Evolutionary conservation across 768 basidiomycete species (phyloP).

Genomic region (Leccinum sublutescens): DNA sequence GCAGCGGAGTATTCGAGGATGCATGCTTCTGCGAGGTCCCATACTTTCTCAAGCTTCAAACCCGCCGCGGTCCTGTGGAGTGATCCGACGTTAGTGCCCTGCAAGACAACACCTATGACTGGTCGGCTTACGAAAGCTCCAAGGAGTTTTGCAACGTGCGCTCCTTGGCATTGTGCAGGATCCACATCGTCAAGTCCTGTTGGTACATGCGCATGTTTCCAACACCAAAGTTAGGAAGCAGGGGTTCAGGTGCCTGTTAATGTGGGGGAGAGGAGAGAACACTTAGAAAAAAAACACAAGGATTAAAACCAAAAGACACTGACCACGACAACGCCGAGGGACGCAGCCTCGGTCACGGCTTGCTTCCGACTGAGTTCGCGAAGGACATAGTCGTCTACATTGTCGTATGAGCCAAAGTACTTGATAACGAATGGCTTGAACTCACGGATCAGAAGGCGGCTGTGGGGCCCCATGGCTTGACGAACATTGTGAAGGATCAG

Average conservation of each 20-base stretch:
- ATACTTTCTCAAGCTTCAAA: constrained; percentile 31
- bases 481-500: constrained; percentile 31
- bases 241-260: constrained; percentile 33
- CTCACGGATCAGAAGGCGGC: constrained; percentile 34
- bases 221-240: constrained; percentile 34
- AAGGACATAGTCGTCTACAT: constrained; percentile 25
- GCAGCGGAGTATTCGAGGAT: constrained; percentile 26
- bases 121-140: constrained; percentile 26
- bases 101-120: not conserved
- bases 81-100: constrained; percentile 1
- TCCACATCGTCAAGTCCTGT: constrained; percentile 32
- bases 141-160: constrained; percentile 30
- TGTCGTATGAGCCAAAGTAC: not conserved
- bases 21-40: constrained; percentile 29
- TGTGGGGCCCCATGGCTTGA: constrained; percentile 28
- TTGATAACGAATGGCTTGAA: not conserved
- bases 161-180: constrained; percentile 33
- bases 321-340: constrained; percentile 17
- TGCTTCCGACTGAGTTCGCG: constrained; percentile 16
- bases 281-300: not conserved
- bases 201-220: constrained; percentile 30
- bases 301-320: not conserved
- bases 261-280: not conserved
- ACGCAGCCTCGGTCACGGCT: constrained; percentile 10
- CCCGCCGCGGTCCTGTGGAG: constrained; percentile 21